Conservation (phyloP, 176 grass and related monocot genomes). For the Zizania latifolia region DNA sequence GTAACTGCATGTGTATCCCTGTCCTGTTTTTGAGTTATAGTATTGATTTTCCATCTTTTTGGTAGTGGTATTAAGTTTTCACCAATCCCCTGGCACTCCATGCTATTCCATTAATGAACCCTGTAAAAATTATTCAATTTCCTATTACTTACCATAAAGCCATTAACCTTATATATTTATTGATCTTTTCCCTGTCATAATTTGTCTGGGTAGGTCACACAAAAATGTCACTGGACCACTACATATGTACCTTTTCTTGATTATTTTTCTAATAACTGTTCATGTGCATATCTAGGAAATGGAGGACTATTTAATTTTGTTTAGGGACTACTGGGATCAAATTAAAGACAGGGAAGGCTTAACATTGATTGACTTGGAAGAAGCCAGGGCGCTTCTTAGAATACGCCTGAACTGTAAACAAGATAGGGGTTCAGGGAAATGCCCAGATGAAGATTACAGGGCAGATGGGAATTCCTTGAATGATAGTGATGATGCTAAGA, state of each 20-base stretch:
- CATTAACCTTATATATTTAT: slow-evolving; percentile 1
- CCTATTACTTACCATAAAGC: neutral
- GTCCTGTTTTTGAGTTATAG: slow-evolving; percentile 14
- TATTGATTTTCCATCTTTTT: slow-evolving; percentile 3
- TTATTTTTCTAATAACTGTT: slow-evolving; percentile 24
- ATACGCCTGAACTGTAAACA: slow-evolving; percentile 33
- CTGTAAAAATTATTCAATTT: neutral
- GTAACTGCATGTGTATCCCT: slow-evolving; percentile 30
- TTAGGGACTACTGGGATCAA: slow-evolving; percentile 78
- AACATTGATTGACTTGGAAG: slow-evolving; percentile 52
- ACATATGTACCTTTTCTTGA: neutral
- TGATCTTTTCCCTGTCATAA: neutral
- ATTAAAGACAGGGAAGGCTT: slow-evolving; percentile 62
- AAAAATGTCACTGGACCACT: slow-evolving; percentile 19
- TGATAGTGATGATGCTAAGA: slow-evolving; percentile 23
- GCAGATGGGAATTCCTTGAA: slow-evolving; percentile 22
- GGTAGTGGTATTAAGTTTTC: neutral
- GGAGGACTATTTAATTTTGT: slow-evolving; percentile 41
- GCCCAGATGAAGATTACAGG: slow-evolving; percentile 9
- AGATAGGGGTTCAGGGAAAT: slow-evolving; percentile 36
- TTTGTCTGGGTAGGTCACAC: neutral
- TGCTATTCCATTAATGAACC: neutral
- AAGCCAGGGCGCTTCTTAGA: slow-evolving; percentile 42
- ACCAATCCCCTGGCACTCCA: neutral
- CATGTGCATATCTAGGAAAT: slow-evolving; percentile 45